Evolutionary conservation across 1,284 basidiomycete species (phyloP), one percentile per base, ranked within the genome.

Genomic region (Fomitiporia mediterranea): DNA sequence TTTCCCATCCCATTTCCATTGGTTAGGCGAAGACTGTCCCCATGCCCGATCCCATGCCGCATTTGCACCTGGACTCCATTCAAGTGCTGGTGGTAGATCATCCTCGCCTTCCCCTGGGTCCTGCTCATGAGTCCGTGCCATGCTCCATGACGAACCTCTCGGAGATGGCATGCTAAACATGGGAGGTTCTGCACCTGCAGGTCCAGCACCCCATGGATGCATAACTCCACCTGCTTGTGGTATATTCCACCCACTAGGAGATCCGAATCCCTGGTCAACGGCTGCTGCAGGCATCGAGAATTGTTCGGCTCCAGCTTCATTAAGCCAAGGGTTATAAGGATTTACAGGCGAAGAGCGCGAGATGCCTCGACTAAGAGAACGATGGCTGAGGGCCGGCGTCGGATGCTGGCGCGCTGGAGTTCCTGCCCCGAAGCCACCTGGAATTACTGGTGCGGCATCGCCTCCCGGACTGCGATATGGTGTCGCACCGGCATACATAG

Each of bases 371-470:
- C 27, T 39, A 44, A 8, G 19, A 32, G 48, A 34, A 21, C 23
- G 17, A 17, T 23, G 32, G n/a, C 15, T 34, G 15, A 28, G 46
- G 9, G 38, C 25, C 21, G 25, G 40, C 17, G 43, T 42, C 17
- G 23, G 35, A 32, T 38, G 40, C 42, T 39, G 46, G 19, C 13
- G n/a, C 39, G 39, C 39, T 17, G 49, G 39, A 13, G 30, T 46
- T 4, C 55, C 49, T 37, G 56, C 56, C 25, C 56, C 56, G 32
- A 57, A 57, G 17, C 56, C 56, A 2, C 56, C 51, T n/a, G 51
- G 43, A 8, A 46, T 37, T 17, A 53, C 51, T 7, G 53, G 40
- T 2, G 27, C 40, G 17, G 51, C 27, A 9, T 25, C 43, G 25
- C 25, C 27, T 6, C 40, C n/a, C 2, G 47, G 34, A 13, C 25